Percentiles rank a stretch among this genome's conserved stretches.
These are phyloP conservation scores for Leucocoprinus leucothites DNA, from an alignment of 768 basidiomycete species.

Conservation along the genomic window DNA sequence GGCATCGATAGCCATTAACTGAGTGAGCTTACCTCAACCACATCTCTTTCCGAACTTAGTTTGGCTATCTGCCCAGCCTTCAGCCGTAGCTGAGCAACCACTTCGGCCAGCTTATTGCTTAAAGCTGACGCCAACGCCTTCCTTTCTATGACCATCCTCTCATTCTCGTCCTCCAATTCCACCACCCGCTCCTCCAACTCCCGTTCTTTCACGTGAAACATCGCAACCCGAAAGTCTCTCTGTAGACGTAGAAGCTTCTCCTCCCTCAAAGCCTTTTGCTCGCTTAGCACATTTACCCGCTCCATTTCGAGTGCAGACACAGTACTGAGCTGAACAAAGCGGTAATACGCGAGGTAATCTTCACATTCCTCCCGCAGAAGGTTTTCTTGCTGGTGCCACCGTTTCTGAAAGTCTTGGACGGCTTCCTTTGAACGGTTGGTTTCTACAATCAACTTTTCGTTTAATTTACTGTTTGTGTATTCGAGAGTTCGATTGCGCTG, in stretches of 20 bases:
- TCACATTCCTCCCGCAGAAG: slow-evolving; percentile 64
- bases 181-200: slow-evolving; percentile 54
- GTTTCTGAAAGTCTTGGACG: slow-evolving; percentile 40
- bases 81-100: slow-evolving; percentile 28
- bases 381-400: slow-evolving; percentile 45
- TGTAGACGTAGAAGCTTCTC: slow-evolving; percentile 61
- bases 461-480: slow-evolving; percentile 53
- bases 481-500: slow-evolving; percentile 65
- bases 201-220: slow-evolving; percentile 61
- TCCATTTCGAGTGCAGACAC: slow-evolving; percentile 53
- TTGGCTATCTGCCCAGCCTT: slow-evolving; percentile 37
- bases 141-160: slow-evolving; percentile 46
- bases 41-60: slow-evolving; percentile 41
- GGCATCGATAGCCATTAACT: neutral
- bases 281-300: slow-evolving; percentile 45
- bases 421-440: slow-evolving; percentile 37
- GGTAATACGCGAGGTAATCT: slow-evolving; percentile 58
- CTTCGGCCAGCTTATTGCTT: slow-evolving; percentile 27
- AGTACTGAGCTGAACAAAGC: slow-evolving; percentile 60
- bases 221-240: slow-evolving; percentile 64
- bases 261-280: slow-evolving; percentile 48
- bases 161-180: slow-evolving; percentile 49
- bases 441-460: slow-evolving; percentile 44
- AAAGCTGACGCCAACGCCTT: slow-evolving; percentile 43
- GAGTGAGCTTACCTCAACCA: slow-evolving; percentile 37